A percentile compares a stretch with the other conserved stretches of the same genome.
These are phyloP conservation scores for Phytophthora ohioensis DNA, from an alignment of 352 stramenopile genomes.

Conservation along the genomic window DNA sequence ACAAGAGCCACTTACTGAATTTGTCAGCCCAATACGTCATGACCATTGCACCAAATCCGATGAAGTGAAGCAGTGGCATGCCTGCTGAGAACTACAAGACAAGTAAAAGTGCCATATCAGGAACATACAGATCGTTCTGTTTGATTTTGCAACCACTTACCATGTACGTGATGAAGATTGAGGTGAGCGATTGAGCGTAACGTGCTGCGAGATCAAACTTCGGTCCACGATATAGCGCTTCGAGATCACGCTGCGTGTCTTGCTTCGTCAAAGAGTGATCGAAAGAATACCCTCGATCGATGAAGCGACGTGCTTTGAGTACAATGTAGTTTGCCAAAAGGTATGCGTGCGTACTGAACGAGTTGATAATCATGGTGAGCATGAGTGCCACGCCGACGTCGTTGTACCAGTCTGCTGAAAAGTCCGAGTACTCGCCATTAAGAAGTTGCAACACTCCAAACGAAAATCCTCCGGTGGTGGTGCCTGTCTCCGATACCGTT, in stretches of 20 bases:
- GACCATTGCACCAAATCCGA: slow-evolving; percentile 76
- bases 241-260: slow-evolving; percentile 85
- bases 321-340: slow-evolving; percentile 65
- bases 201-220: slow-evolving; percentile 80
- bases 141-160: slow-evolving; percentile 32
- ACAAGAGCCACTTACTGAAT: slow-evolving; percentile 62
- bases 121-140: neutral
- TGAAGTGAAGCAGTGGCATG: slow-evolving; percentile 82
- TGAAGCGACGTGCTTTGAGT: slow-evolving; percentile 59
- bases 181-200: slow-evolving; percentile 81
- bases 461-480: slow-evolving; percentile 24
- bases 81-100: slow-evolving; percentile 73
- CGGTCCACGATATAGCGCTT: slow-evolving; percentile 77
- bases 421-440: slow-evolving; percentile 82
- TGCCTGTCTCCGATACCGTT: slow-evolving; percentile 27
- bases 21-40: slow-evolving; percentile 90
- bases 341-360: slow-evolving; percentile 72
- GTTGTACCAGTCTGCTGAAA: slow-evolving; percentile 79
- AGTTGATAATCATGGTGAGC: slow-evolving; percentile 88
- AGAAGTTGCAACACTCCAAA: slow-evolving; percentile 59
- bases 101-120: neutral
- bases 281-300: slow-evolving; percentile 69
- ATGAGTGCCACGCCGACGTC: slow-evolving; percentile 84
- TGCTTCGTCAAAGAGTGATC: slow-evolving; percentile 74
- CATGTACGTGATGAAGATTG: slow-evolving; percentile 85